Base-by-base conservation (phyloP, 148 eudicot species). In the Amaranthus palmeri region DNA sequence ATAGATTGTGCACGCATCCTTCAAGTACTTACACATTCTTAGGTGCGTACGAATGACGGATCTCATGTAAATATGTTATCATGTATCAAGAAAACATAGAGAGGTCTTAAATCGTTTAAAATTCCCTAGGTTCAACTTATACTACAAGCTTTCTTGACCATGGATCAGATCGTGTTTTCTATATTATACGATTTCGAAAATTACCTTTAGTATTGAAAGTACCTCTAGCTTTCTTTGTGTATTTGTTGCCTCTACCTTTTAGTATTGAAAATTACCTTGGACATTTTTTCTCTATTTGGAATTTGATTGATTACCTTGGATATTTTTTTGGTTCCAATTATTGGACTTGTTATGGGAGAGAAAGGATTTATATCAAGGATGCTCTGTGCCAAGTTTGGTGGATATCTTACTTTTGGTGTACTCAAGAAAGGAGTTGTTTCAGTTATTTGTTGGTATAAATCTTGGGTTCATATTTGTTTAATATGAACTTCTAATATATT, bases 321-420 rank as follows among this genome's bases (percentile, higher is more conserved):
- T 42, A n/a, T 44, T 57, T 44, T 57, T 84, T 54, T 82, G 97
- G 85, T 89, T 64, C 97, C 97, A 58, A 81, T 88, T 8, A 92
- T 92, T 42, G 97, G 89, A 68, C 76, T 92, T 82, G 97, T 85
- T 17, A 92, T 92, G 97, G 91, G 96, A 18, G 97, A 89, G 72
- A 85, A 76, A 77, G 97, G 96, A 68, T 67, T 89, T 57, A 87
- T 92, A 77, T 82, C 97, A 40, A 78, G 97, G 65, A 61, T 92
- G 74, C 96, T 92, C 73, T 83, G 92, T 68, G 86, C 97, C 49
- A 92, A 92, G 72, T 92, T 87, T 78, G 97, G 96, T 68, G 97
- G 96, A 66, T 92, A 80, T 81, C 90, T 92, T 51, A 92, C 97
- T 46, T 92, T 89, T 82, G 97, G 92, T 64, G 81, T 88, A 55